Evolutionary conservation across 495 filamentous ascomycete genomes (phyloP).

Genomic region (Pseudevernia furfuracea): DNA sequence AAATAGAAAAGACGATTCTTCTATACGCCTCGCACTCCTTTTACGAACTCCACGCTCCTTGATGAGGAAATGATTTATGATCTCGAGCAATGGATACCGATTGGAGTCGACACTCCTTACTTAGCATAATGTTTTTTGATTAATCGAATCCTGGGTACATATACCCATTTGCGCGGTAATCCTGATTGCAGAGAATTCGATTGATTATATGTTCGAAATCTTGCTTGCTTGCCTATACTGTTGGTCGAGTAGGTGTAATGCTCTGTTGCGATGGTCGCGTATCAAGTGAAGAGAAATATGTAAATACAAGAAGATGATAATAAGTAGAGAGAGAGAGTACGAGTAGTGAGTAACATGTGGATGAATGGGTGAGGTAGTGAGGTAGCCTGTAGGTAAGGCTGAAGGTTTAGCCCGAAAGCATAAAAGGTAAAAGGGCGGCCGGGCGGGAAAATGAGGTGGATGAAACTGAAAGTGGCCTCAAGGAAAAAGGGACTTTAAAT

Average conservation of each 20-base stretch:
- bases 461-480: not conserved
- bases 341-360: no score
- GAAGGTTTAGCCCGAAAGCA: not conserved
- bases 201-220: not conserved
- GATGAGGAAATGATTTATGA: conserved; percentile 12
- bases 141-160: not conserved
- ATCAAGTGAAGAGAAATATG: no score
- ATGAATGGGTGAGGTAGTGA: no score
- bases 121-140: not conserved
- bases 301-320: no score
- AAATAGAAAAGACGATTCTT: conserved; percentile 21
- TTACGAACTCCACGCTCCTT: conserved; percentile 10
- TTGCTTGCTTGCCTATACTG: not conserved
- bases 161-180: not conserved
- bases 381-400: no score
- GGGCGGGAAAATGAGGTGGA: not conserved
- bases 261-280: no score
- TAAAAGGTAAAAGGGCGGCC: not conserved
- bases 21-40: not conserved
- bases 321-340: no score
- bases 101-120: conserved; percentile 9
- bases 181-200: not conserved
- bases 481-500: not conserved
- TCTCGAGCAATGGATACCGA: not conserved
- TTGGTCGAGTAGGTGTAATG: no score